Evolutionary conservation across 345 rosid genomes (phyloP), one percentile per base, ranked within the genome.

Genomic region (Rhodamnia argentea): DNA sequence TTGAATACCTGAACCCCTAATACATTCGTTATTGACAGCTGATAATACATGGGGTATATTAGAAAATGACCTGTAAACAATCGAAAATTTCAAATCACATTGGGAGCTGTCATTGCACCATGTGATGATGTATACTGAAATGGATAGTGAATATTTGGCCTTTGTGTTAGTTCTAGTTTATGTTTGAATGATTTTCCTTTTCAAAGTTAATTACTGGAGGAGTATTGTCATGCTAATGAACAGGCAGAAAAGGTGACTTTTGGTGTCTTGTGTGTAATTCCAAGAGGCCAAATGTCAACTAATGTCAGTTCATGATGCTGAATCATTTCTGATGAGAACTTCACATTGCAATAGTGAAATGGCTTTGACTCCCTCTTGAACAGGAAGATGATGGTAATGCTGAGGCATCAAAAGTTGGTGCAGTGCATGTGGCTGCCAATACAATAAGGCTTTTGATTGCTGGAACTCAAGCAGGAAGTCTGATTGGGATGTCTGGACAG

Each of bases 391-490:
- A 89, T 87, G 85, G 87, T 82, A 83, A 87, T 52, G 64, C 29
- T 7, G 93, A 91, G 82, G 89, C 88, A 59, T 85, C 86, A 16
- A 90, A 89, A 82, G 85, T 81, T 64, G 86, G 89, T 59, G 87
- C 88, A 2, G 95, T 92, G 29, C 95, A 92, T 89, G 91, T 93
- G 11, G 95, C 94, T 87, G 95, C 95, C 10, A 94, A 92, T 87
- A 89, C 94, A 2, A 85, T 94, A 85, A 78, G 94, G 85, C 91
- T 94, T 52, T 87, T 94, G 90, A 93, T 94, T 78, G 95, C 94
- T 20, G 96, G 94, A 54, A 90, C 95, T 1, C 96, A 94, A 87
- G 95, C 96, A 0, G 95, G 96, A 83, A 85, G 89, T 82, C 84
- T 94, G 85, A 93, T 94, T 82, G 94, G 94, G 52, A 87, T 89